phyloP scores from a whole-genome alignment of 2,329 filamentous ascomycete genomes.

The Metarhizium humberi region DNA sequence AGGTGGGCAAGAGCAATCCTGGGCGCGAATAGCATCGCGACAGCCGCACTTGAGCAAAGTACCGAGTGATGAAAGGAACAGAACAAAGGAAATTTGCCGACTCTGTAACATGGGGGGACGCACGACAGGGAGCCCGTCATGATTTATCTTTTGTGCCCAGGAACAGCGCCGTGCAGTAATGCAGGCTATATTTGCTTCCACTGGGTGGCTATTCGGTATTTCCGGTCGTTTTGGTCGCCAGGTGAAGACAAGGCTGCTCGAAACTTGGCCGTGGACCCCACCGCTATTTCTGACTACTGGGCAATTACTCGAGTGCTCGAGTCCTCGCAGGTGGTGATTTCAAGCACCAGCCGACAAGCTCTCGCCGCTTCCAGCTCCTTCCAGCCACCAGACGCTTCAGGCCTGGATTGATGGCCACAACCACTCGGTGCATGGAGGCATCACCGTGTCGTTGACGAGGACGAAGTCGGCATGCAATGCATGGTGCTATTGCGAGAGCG shows the following conservation, averaged over 20 bases:
- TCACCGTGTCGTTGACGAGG: background rate
- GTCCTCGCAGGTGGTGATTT: background rate
- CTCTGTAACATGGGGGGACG: background rate
- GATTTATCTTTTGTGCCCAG: background rate
- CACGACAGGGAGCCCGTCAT: background rate
- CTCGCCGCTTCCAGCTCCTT: no score
- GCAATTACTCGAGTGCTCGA: no score
- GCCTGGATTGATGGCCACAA: background rate
- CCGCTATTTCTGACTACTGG: background rate
- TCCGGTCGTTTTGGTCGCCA: background rate
- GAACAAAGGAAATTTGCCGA: background rate
- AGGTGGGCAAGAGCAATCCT: conserved; percentile 1
- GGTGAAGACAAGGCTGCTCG: background rate
- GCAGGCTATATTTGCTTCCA: no score
- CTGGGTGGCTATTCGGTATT: background rate
- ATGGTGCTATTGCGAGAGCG: background rate
- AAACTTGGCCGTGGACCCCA: background rate
- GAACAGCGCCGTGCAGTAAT: background rate
- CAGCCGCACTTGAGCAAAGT: background rate
- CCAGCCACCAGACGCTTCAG: background rate
- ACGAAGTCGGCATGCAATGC: background rate
- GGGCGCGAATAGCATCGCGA: conserved; percentile 7
- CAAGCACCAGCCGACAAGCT: no score
- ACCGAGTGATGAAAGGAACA: background rate
- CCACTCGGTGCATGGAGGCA: background rate